Conservation (phyloP, 345 rosid genomes). For the Eucalyptus marginata region DNA sequence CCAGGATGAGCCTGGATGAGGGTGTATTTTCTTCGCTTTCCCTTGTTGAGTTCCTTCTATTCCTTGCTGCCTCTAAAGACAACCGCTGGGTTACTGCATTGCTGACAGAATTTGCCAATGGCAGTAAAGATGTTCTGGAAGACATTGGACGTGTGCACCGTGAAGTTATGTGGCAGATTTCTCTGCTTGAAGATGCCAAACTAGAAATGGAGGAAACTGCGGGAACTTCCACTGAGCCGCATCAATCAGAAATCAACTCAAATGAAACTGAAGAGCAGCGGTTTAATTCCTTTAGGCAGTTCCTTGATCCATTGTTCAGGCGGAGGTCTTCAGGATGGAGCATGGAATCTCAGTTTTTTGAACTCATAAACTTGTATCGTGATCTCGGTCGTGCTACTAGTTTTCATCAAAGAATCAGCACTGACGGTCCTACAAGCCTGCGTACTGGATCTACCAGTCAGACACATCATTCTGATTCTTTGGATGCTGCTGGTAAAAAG, state of each 20-base stretch:
- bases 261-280: conserved; percentile 64
- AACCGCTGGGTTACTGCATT: conserved; percentile 92
- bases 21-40: conserved; percentile 72
- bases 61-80: conserved; percentile 91
- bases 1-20: conserved; percentile 33
- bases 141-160: conserved; percentile 83
- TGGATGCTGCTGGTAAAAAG: conserved; percentile 34
- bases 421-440: conserved; percentile 34
- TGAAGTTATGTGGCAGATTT: conserved; percentile 85
- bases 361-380: conserved; percentile 78
- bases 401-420: conserved; percentile 46
- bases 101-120: conserved; percentile 75
- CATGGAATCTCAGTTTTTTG: conserved; percentile 85
- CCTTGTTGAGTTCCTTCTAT: conserved; percentile 83
- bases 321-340: conserved; percentile 84
- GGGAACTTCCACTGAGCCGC: conserved; percentile 29
- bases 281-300: conserved; percentile 78
- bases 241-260: conserved; percentile 34
- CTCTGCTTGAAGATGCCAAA: conserved; percentile 70
- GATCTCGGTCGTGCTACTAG: conserved; percentile 82
- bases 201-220: conserved; percentile 35
- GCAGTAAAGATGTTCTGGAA: conserved; percentile 76
- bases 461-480: conserved; percentile 27
- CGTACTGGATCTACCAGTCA: conserved; percentile 27
- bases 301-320: conserved; percentile 84